Evolutionary conservation across 495 filamentous ascomycete genomes (phyloP).

Genomic region (Aspergillus diversus): DNA sequence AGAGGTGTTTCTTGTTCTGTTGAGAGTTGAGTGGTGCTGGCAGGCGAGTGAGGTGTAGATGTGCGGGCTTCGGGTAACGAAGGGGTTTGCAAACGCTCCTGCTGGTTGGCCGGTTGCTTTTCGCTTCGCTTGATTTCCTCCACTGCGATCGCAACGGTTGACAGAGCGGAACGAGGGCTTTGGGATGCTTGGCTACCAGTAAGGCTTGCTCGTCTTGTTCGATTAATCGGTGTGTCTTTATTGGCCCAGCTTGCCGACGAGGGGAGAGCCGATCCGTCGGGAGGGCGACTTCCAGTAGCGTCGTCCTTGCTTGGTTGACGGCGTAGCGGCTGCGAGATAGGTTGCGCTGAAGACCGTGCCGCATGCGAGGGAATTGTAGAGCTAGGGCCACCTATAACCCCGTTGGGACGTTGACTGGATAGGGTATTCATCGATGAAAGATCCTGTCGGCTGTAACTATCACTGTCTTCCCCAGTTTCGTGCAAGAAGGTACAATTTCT

Average conservation of each 20-base stretch:
- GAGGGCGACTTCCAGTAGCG: constrained; percentile 56
- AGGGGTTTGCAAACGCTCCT: constrained; percentile 31
- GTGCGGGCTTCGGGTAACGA: constrained; percentile 31
- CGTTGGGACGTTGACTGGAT: constrained; percentile 66
- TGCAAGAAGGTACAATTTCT: constrained; percentile 97
- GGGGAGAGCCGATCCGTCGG: constrained; percentile 83
- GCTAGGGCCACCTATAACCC: constrained; percentile 33
- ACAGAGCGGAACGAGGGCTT: constrained; percentile 73
- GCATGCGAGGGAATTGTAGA: constrained; percentile 27
- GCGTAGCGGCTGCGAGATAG: constrained; percentile 71
- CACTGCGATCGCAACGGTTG: constrained; percentile 55
- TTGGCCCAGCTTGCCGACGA: constrained; percentile 92
- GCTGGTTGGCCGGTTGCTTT: constrained; percentile 35
- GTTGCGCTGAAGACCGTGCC: constrained; percentile 38
- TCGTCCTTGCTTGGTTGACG: constrained; percentile 78
- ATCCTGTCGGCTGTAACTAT: constrained; percentile 94
- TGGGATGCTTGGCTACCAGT: constrained; percentile 77
- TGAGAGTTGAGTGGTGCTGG: constrained; percentile 24
- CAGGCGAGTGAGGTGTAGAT: constrained; percentile 25
- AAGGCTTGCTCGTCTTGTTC: constrained; percentile 72
- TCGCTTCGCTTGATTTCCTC: constrained; percentile 45
- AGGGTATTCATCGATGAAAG: constrained; percentile 93
- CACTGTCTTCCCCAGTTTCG: constrained; percentile 93
- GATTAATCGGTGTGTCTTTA: constrained; percentile 68
- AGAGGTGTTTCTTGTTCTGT: constrained; percentile 38